A percentile compares a stretch with the other conserved stretches of the same genome.
Evolutionary conservation across 495 filamentous ascomycete species (phyloP).

Genomic region (Talaromyces nanjingensis): DNA sequence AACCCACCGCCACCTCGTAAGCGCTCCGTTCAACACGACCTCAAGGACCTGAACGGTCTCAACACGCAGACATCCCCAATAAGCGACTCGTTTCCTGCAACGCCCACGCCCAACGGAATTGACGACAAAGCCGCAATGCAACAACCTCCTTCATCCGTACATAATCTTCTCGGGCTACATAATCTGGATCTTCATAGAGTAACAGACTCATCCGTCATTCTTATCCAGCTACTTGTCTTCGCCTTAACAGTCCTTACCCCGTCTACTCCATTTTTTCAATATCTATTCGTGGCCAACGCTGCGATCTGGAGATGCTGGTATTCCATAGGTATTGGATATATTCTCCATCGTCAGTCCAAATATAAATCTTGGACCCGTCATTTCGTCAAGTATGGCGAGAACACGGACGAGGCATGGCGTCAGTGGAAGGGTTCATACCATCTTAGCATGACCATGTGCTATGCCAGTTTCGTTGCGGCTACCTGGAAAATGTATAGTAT

Average conservation of each 20-base stretch:
- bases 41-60: neutral
- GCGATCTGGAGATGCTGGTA: constrained; percentile 86
- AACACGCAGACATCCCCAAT: constrained; percentile 3
- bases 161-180: constrained; percentile 70
- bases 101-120: constrained; percentile 2
- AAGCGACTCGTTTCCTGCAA: constrained; percentile 7
- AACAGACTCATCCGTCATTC: constrained; percentile 70
- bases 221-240: constrained; percentile 67
- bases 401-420: constrained; percentile 82
- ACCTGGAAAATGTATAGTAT: constrained; percentile 93
- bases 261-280: constrained; percentile 63
- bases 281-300: constrained; percentile 75
- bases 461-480: constrained; percentile 81
- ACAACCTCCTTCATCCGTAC: constrained; percentile 62
- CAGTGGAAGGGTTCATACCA: constrained; percentile 98
- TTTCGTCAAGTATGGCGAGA: constrained; percentile 94
- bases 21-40: constrained; percentile 30
- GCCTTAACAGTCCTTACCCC: constrained; percentile 69
- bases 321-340: constrained; percentile 76
- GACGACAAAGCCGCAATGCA: constrained; percentile 21
- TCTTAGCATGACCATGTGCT: constrained; percentile 81
- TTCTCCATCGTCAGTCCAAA: constrained; percentile 78
- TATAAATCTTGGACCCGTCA: constrained; percentile 92
- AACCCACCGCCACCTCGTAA: constrained; percentile 78
- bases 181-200: constrained; percentile 85